These are phyloP conservation scores for Boehmeria nivea DNA, from an alignment of 306 rosid species.

Conservation along the genomic window DNA sequence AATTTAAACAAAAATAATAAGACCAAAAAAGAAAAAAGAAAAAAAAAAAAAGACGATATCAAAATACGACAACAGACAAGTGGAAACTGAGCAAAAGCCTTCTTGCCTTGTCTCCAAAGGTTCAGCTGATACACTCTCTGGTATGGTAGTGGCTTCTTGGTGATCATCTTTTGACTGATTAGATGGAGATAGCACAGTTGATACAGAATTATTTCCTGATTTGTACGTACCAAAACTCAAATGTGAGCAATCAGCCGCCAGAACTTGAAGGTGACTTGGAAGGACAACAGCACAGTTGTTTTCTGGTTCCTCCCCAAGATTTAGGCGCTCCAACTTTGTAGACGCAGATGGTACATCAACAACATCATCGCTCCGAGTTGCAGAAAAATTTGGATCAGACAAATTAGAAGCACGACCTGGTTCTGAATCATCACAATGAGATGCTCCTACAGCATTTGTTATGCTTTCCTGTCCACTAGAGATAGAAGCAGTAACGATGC, in stretches of 20 bases:
- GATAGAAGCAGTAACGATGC: too few relatives aligned
- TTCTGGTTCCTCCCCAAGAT: constrained; percentile 26
- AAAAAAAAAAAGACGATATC: too few relatives aligned
- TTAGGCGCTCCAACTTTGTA: constrained; percentile 35
- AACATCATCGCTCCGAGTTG: constrained; percentile 15
- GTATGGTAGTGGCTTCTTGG: constrained; percentile 32
- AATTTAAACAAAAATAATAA: neutral
- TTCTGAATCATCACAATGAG: constrained; percentile 24
- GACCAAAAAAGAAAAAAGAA: too few relatives aligned
- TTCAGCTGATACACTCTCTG: too few relatives aligned
- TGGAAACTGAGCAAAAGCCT: too few relatives aligned
- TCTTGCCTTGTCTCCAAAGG: too few relatives aligned
- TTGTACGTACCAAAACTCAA: constrained; percentile 70
- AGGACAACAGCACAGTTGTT: constrained; percentile 40
- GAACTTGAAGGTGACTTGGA: constrained; percentile 51
- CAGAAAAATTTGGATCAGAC: constrained; percentile 22
- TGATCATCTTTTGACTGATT: constrained; percentile 31
- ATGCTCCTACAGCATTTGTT: constrained; percentile 18
- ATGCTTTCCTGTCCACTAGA: constrained; percentile 19
- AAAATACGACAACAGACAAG: too few relatives aligned
- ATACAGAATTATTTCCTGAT: constrained; percentile 32
- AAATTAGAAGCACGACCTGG: constrained; percentile 5
- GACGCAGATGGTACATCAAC: too few relatives aligned
- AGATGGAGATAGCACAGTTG: constrained; percentile 25
- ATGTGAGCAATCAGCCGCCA: constrained; percentile 57